A percentile compares a stretch with the other conserved stretches of the same genome.
phyloP scores from a whole-genome alignment of 2,329 filamentous ascomycete species.

The Colletotrichum sp. region DNA sequence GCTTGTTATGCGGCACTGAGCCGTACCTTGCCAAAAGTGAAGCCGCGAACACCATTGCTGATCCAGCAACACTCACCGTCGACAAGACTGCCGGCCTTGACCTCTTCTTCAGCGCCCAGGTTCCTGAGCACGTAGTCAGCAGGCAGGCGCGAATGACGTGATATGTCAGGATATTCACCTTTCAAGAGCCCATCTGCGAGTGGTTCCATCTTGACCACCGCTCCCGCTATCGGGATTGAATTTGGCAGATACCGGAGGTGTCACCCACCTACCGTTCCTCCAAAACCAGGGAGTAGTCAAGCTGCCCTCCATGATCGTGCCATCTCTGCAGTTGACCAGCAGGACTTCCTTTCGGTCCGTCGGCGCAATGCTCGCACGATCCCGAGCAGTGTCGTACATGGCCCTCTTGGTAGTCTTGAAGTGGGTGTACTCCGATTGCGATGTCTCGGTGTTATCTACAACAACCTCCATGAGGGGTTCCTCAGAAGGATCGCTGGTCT shows the following conservation, averaged over 20 bases:
- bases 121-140: conserved; percentile 36
- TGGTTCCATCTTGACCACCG: conserved; percentile 84
- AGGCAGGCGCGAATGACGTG: neutral
- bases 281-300: conserved; percentile 84
- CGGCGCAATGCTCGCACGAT: conserved; percentile 59
- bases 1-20: conserved; percentile 20
- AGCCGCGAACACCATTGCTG: conserved; percentile 87
- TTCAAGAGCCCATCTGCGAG: conserved; percentile 81
- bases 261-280: conserved; percentile 76
- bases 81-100: conserved; percentile 64
- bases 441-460: conserved; percentile 46
- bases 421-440: conserved; percentile 70
- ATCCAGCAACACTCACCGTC: conserved; percentile 85
- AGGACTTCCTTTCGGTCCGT: conserved; percentile 73
- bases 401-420: conserved; percentile 83
- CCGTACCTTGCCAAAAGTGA: conserved; percentile 56
- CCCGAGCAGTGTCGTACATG: conserved; percentile 74
- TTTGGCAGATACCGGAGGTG: conserved; percentile 65
- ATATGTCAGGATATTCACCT: conserved; percentile 44
- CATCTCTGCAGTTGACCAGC: conserved; percentile 64
- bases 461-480: conserved; percentile 46
- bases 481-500: conserved; percentile 28
- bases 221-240: conserved; percentile 49
- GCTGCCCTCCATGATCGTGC: conserved; percentile 83
- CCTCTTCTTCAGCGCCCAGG: conserved; percentile 68